Conservation (phyloP, 352 stramenopile genomes). For the Pythium folliculosum region DNA sequence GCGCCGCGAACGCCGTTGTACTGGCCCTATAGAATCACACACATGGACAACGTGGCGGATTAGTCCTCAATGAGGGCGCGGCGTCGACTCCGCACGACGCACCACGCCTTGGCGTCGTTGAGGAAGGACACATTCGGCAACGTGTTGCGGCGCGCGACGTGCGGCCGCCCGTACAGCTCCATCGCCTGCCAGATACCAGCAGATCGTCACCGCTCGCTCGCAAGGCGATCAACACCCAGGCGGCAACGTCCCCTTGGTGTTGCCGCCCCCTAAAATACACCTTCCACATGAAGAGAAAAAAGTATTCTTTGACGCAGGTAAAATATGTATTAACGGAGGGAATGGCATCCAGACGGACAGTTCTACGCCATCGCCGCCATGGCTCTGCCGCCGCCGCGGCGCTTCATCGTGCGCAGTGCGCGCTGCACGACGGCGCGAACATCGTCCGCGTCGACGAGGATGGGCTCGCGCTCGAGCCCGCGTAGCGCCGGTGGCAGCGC, state of each 20-base stretch:
- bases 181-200: background rate
- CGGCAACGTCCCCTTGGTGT: background rate
- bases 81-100: background rate
- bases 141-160: conserved; percentile 26
- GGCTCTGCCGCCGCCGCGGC: background rate
- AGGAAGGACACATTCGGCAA: conserved; percentile 22
- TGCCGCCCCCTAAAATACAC: background rate
- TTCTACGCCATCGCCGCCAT: background rate
- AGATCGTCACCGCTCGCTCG: background rate
- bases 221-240: too few relatives aligned
- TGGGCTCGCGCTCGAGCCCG: background rate
- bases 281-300: too few relatives aligned
- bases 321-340: too few relatives aligned
- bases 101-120: conserved; percentile 24
- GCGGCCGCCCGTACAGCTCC: conserved; percentile 26
- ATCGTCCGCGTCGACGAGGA: conserved; percentile 11
- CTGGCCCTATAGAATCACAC: background rate
- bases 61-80: background rate
- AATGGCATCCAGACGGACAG: too few relatives aligned
- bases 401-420: conserved; percentile 10
- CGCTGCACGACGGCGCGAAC: conserved; percentile 10
- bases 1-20: background rate
- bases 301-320: too few relatives aligned
- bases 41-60: background rate
- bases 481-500: background rate